Conservation (phyloP, 129 eudicot species). For the Saussurea involucrata region DNA sequence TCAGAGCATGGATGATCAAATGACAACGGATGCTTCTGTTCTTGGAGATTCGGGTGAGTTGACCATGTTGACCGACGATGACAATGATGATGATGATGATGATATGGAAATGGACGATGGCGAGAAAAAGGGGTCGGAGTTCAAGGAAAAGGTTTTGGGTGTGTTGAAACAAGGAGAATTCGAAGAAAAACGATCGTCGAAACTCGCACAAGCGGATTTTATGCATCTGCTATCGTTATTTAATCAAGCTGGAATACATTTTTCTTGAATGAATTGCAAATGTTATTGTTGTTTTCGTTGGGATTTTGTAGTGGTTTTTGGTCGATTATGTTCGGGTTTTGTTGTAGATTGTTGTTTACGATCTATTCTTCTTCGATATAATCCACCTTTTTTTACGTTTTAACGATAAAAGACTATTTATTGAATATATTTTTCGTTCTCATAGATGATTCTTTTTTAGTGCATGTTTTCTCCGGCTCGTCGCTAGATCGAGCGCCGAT, state of each 20-base stretch:
- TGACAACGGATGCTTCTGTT: slow-evolving; percentile 47
- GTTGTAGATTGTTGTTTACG: too few species aligned
- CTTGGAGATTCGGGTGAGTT: slow-evolving; percentile 49
- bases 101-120: slow-evolving; percentile 62
- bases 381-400: too few species aligned
- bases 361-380: too few species aligned
- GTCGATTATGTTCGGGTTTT: too few species aligned
- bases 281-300: neutral
- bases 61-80: slow-evolving; percentile 43
- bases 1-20: slow-evolving; percentile 28
- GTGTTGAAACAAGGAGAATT: slow-evolving; percentile 59
- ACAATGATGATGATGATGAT: slow-evolving; percentile 28
- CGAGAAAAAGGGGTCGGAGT: slow-evolving; percentile 44
- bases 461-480: neutral
- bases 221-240: slow-evolving; percentile 80
- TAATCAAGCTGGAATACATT: slow-evolving; percentile 83
- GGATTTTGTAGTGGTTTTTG: too few species aligned
- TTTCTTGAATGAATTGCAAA: slow-evolving; percentile 33
- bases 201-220: slow-evolving; percentile 83
- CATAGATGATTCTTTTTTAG: too few species aligned
- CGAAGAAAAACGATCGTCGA: slow-evolving; percentile 74
- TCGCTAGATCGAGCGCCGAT: neutral
- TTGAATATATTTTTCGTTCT: too few species aligned
- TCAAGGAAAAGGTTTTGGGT: slow-evolving; percentile 57
- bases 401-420: too few species aligned